Percentiles rank a stretch among this genome's conserved stretches.
phyloP scores from a whole-genome alignment of 2,329 filamentous ascomycete genomes.

The Talaromyces sp. region DNA sequence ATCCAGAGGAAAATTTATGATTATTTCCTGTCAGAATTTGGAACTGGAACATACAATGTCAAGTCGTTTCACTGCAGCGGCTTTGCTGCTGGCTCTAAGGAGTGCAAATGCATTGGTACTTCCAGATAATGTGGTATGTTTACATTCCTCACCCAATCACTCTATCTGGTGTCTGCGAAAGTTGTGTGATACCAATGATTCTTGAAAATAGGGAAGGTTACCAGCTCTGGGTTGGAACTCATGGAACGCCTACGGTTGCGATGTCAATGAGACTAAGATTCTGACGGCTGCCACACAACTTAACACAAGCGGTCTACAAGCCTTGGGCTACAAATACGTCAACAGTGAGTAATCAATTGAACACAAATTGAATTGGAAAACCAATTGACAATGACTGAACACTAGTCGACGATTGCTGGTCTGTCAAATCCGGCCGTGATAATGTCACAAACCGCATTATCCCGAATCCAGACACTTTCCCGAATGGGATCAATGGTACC shows the following conservation, averaged over 20 bases:
- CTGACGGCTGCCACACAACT: constrained; percentile 47
- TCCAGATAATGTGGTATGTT: constrained; percentile 29
- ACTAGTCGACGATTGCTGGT: constrained; percentile 60
- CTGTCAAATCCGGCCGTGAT: constrained; percentile 43
- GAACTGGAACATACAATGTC: not conserved
- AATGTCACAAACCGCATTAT: constrained; percentile 44
- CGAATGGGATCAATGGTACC: constrained; percentile 54
- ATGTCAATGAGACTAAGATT: constrained; percentile 46
- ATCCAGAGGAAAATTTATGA: not conserved
- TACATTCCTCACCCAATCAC: not conserved
- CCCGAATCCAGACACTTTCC: constrained; percentile 53
- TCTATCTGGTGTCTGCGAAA: not conserved
- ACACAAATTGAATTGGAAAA: not conserved
- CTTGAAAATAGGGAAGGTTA: constrained; percentile 23
- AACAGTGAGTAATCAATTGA: constrained; percentile 24
- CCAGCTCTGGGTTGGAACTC: constrained; percentile 44
- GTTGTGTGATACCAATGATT: not conserved
- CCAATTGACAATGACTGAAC: not conserved
- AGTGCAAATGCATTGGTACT: constrained; percentile 25
- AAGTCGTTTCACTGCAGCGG: constrained; percentile 4
- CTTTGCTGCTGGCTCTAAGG: constrained; percentile 21
- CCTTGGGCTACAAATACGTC: constrained; percentile 51
- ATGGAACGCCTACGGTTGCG: constrained; percentile 49
- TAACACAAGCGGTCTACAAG: constrained; percentile 45
- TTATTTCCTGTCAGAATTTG: not conserved